Percentiles rank a stretch among this genome's conserved stretches.
These are phyloP conservation scores for Ambrosiella cleistominuta DNA, from an alignment of 2,329 filamentous ascomycete species.

Conservation along the genomic window DNA sequence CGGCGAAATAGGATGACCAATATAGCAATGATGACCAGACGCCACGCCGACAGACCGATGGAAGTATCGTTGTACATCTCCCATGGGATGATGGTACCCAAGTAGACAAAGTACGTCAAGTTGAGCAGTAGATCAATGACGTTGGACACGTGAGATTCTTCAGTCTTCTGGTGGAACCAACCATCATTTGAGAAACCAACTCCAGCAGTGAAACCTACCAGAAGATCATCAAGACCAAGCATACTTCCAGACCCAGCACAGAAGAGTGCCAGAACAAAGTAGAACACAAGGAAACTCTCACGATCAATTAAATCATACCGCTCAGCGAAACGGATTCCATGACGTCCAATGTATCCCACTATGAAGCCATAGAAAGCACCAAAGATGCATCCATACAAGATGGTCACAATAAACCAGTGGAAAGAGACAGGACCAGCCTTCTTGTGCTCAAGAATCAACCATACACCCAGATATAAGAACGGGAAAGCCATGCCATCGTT, in stretches of 20 bases:
- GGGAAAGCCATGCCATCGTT: slow-evolving; percentile 99
- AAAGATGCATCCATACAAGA: slow-evolving; percentile 92
- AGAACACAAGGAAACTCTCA: slow-evolving; percentile 96
- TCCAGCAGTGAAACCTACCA: slow-evolving; percentile 86
- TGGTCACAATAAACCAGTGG: slow-evolving; percentile 76
- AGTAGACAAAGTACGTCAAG: slow-evolving; percentile 93
- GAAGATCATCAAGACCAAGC: slow-evolving; percentile 77
- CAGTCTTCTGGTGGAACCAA: slow-evolving; percentile 96
- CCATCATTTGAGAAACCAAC: slow-evolving; percentile 99
- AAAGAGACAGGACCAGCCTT: slow-evolving; percentile 51
- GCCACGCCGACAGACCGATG: slow-evolving; percentile 69
- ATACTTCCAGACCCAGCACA: slow-evolving; percentile 87
- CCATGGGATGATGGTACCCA: slow-evolving; percentile 96
- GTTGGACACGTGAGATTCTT: slow-evolving; percentile 97
- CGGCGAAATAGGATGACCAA: slow-evolving; percentile 90
- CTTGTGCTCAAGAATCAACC: slow-evolving; percentile 67
- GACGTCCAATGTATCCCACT: slow-evolving; percentile 77
- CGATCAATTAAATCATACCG: slow-evolving; percentile 73
- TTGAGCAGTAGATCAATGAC: slow-evolving; percentile 96
- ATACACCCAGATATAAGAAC: slow-evolving; percentile 84
- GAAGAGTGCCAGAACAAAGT: slow-evolving; percentile 91
- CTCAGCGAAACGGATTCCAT: slow-evolving; percentile 78
- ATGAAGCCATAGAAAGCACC: slow-evolving; percentile 76
- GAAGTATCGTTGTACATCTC: slow-evolving; percentile 62
- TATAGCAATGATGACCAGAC: slow-evolving; percentile 80